A percentile compares a stretch with the other conserved stretches of the same genome.
Evolutionary conservation across 2,329 filamentous ascomycete species (phyloP).

Genomic region (Zarea fungicola): DNA sequence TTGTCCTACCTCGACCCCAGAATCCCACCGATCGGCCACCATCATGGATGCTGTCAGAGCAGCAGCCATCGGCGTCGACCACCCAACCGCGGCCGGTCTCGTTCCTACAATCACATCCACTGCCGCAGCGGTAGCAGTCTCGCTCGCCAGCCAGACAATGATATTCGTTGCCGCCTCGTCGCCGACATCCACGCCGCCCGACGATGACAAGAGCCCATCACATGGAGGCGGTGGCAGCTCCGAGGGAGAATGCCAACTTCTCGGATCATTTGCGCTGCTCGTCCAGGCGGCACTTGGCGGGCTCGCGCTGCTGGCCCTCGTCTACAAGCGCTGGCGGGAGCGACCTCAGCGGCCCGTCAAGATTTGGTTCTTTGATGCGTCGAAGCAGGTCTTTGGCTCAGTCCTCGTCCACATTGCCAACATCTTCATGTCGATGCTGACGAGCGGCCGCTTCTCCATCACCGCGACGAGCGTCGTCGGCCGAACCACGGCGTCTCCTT

Average conservation of each 20-base stretch:
- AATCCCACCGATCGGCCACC: background rate
- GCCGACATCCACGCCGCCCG: background rate
- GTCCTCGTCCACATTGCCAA: conserved; percentile 89
- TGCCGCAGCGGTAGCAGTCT: background rate
- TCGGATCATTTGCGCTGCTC: conserved; percentile 86
- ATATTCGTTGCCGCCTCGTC: background rate
- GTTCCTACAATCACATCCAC: conserved; percentile 1
- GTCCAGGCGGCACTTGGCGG: conserved; percentile 83
- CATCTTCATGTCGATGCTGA: conserved; percentile 93
- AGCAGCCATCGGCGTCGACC: conserved; percentile 11
- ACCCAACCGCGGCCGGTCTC: background rate
- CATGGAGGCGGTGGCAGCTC: too few species aligned
- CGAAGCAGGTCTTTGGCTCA: conserved; percentile 94
- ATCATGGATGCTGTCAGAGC: conserved; percentile 7
- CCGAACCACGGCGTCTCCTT: background rate
- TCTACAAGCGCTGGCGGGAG: conserved; percentile 91
- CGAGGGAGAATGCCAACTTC: conserved; percentile 74
- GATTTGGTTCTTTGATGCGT: conserved; percentile 97
- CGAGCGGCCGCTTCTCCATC: conserved; percentile 74
- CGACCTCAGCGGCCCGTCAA: conserved; percentile 86
- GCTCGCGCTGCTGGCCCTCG: conserved; percentile 77
- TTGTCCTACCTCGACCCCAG: background rate
- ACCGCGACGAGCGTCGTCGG: conserved; percentile 20
- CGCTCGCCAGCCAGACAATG: too few species aligned
- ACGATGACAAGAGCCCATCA: conserved; percentile 8